A percentile compares a stretch with the other conserved stretches of the same genome.
Evolutionary conservation across 108 stramenopile genomes (phyloP).

Genomic region (Asterionellopsis glacialis): DNA sequence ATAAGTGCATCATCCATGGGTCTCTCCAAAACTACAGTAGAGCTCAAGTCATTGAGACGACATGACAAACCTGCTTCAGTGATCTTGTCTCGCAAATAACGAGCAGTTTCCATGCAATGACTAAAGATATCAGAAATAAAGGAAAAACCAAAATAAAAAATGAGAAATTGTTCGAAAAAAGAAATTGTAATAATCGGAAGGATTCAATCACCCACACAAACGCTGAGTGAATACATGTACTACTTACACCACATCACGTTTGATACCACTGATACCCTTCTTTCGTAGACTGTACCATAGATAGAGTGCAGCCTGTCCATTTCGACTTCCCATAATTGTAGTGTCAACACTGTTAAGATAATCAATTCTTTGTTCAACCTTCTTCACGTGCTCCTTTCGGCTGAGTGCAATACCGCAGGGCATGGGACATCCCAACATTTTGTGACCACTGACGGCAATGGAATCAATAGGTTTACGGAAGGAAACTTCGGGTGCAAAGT

Average conservation of each 20-base stretch:
- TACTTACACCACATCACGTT: conserved; percentile 77
- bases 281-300: conserved; percentile 88
- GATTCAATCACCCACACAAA: background rate
- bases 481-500: conserved; percentile 69
- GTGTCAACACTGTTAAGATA: conserved; percentile 71
- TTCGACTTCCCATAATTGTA: conserved; percentile 56
- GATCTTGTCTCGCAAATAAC: conserved; percentile 71
- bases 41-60: conserved; percentile 74
- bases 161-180: background rate
- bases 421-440: conserved; percentile 91
- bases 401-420: conserved; percentile 82
- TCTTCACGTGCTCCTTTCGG: conserved; percentile 84
- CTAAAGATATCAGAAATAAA: no score
- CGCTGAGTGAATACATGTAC: background rate
- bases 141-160: conserved; percentile 1
- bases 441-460: conserved; percentile 86
- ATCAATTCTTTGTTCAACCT: conserved; percentile 75
- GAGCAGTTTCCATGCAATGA: conserved; percentile 84
- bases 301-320: conserved; percentile 59
- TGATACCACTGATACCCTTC: conserved; percentile 82
- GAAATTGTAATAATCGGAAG: background rate
- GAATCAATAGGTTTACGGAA: conserved; percentile 83
- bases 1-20: conserved; percentile 72
- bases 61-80: conserved; percentile 60
- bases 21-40: conserved; percentile 80